Base-by-base conservation (phyloP, 257 asterid genomes). In the Penstemon newberryi region DNA sequence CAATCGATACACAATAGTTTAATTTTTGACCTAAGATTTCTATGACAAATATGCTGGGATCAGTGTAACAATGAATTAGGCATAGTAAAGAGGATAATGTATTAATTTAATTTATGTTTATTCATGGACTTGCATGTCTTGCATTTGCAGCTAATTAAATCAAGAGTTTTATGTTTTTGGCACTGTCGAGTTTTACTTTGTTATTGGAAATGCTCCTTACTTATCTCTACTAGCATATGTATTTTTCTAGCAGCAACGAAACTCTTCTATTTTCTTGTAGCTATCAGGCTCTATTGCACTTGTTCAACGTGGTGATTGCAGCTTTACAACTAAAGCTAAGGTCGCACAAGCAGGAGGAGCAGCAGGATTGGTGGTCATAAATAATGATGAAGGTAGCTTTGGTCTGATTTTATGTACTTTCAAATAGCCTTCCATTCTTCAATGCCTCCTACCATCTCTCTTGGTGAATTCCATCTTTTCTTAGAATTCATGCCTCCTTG, bases 311-410 rank as follows among this genome's bases (percentile, higher is more conserved):
- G 99, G 99, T 77, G 97, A 86, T 62, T 94, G 99, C 71, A 84
- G 74, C 70, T 94, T 94, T 80, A 72, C 86, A 33, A 76, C 78
- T 51, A 94, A 94, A 85, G 99, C 99, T 74, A 65, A 73, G 70
- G 71, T 86, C 56, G 97, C 96, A 45, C 93, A 91, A 86, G 89
- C 79, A 63, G 87, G 84, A 70, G 97, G 93, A 54, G 96, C 99
- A 68, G 75, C 83, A 10, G 99, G 85, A 68, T 67, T 94, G 73
- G 76, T 91, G 78, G 79, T 94, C 78, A 82, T 94, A 73, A 94
- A 91, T 70, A 82, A 80, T 41, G 91, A 82, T 37, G 96, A 85
- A 87, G 97, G 99, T 94, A 71, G 63, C 75, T 71, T 66, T 66
- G 78, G 57, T 70, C 73, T 53, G 71, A 46, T 78, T 10, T 64